Base-by-base conservation (phyloP, 495 filamentous ascomycete genomes). In the Sporormia fimetaria region DNA sequence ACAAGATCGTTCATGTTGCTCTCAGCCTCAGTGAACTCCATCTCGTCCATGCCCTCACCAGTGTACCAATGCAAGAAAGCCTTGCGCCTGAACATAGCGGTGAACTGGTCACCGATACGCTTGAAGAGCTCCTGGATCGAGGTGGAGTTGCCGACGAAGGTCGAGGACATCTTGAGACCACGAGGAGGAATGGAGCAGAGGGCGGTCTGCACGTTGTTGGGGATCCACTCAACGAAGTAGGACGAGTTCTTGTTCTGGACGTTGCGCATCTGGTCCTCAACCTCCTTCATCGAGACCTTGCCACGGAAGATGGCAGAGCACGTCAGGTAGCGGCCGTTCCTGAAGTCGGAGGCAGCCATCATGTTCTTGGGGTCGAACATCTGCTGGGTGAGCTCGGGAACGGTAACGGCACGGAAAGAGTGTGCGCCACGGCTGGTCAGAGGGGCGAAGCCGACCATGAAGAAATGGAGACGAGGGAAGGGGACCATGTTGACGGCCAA, bases 51-150 rank as follows among this genome's bases (percentile, higher is more conserved):
- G 73, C 90, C 90, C 79, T 99, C 90, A 62, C 87, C 87, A 77
- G 90, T 99, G 69, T 99, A 99, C 90, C 90, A 99, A 78, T 96
- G 90, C 81, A 99, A 84, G 87, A 99, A 99, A 78, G 90, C 90
- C 81, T 96, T 99, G 65, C 90, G 86, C 68, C 90, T 74, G 81
- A 96, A 99, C 90, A 99, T 99, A 60, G 92, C 92, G 68, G 80
- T 86, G 78, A 99, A 99, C 70, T 99, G 90, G 61, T 99, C 90
- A 62, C 90, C 90, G 55, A 99, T 74, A 76, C 90, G 90, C 83
- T 96, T 96, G 87, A 99, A 99, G 44, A 99, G 81, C 76, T 99
- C 90, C 75, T 99, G 90, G 73, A 99, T 99, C 54, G 85, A 87
- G 53, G 90, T 99, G 47, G 87, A 94, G 81, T 99, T 99, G 59